Base-by-base conservation (phyloP, 257 asterid species). In the Solanum chaucha region DNA sequence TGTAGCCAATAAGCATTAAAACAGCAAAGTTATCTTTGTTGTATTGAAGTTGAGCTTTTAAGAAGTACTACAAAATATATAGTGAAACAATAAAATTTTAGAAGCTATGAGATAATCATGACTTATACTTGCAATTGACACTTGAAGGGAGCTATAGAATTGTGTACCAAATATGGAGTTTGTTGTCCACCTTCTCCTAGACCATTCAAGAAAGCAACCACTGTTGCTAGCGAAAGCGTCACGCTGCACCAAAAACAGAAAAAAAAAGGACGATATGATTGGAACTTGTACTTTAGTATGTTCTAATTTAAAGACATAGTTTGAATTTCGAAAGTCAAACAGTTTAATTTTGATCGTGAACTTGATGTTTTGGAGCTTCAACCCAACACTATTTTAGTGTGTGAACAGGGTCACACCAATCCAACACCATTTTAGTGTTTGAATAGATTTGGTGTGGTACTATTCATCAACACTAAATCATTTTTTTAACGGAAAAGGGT, bases 11-110 rank as follows among this genome's bases (percentile, higher is more conserved):
- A 44, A 94, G 93, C 91, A 93, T 92, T 86, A 93, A 89, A 87
- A 93, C 95, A 38, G 97, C 95, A 86, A 92, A 94, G 28, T 94
- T 92, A 85, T 94, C 91, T 87, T 94, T 94, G 87, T 87, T 88
- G 88, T 90, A 94, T 70, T 90, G 96, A 89, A 94, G 93, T 0
- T 91, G 91, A 13, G 96, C 95, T 88, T 94, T 93, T 71, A 94
- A 89, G 89, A 32, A 94, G 87, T 94, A 94, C 97, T 94, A 92
- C 93, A 89, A 30, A 1, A 71, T 40, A 71, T 59, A 85, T 10
- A 59, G 36, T 28, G 74, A 14, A 78, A 41, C 61, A 24, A 78
- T 13, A 78, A 14, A 78, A 46, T 15, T 80, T 46, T 40, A 46
- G 14, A 46, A 46, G 28, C 36, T 80, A 14, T 8, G 15, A 17